Evolutionary conservation across 2,329 filamentous ascomycete species (phyloP).

Genomic region (Aspergillus quadrilineatus): DNA sequence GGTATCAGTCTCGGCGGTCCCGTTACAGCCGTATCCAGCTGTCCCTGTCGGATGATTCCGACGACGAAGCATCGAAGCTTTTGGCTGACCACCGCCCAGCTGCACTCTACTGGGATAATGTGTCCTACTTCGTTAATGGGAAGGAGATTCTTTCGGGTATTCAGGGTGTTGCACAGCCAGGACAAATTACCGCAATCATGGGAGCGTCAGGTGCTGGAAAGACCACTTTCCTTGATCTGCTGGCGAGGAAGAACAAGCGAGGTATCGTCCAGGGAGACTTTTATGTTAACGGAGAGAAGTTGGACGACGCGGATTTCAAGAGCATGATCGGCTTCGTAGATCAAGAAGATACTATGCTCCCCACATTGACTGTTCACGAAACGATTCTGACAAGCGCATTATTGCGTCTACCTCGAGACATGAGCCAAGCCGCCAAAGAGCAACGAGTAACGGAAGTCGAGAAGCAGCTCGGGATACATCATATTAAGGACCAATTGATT

Average conservation of each 20-base stretch:
- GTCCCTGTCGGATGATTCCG: conserved; percentile 77
- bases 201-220: conserved; percentile 96
- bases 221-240: conserved; percentile 92
- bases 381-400: conserved; percentile 94
- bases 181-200: conserved; percentile 98
- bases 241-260: conserved; percentile 95
- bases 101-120: conserved; percentile 81
- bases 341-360: conserved; percentile 95
- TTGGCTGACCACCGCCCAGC: conserved; percentile 91
- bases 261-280: conserved; percentile 77
- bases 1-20: conserved; percentile 80
- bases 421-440: conserved; percentile 84
- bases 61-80: conserved; percentile 80
- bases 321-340: conserved; percentile 95
- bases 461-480: conserved; percentile 88
- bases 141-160: conserved; percentile 80
- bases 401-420: conserved; percentile 85
- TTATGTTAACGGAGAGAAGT: conserved; percentile 89
- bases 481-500: conserved; percentile 92
- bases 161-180: conserved; percentile 83
- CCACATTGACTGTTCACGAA: conserved; percentile 94
- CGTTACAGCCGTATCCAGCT: conserved; percentile 67
- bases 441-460: conserved; percentile 91
- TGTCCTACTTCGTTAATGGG: conserved; percentile 82
- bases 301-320: conserved; percentile 79